Conservation (phyloP, 2,329 filamentous ascomycete genomes). For the Penicillium rolfsii region DNA sequence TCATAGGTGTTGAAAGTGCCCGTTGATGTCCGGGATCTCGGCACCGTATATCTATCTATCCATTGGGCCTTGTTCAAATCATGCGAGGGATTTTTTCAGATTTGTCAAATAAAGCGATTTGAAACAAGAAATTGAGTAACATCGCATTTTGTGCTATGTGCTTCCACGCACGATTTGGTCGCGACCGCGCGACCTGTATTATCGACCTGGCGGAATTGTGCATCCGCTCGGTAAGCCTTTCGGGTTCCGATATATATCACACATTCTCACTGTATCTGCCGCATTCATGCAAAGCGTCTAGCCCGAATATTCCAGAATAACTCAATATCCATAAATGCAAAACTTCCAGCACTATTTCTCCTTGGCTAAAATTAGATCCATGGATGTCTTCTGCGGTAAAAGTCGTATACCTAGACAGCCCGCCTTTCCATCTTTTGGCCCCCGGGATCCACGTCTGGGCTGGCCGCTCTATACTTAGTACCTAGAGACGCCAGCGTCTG, state of each 20-base stretch:
- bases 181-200: not conserved
- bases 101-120: not conserved
- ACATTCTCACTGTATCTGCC: too few species aligned
- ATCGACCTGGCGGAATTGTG: not conserved
- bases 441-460: not conserved
- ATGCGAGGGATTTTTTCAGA: not conserved
- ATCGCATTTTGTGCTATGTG: not conserved
- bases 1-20: not conserved
- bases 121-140: not conserved
- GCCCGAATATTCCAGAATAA: not conserved
- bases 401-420: not conserved
- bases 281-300: not conserved
- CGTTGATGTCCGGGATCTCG: not conserved
- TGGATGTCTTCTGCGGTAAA: not conserved
- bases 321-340: not conserved
- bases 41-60: not conserved
- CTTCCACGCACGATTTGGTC: not conserved
- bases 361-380: not conserved
- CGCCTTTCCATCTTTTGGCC: not conserved
- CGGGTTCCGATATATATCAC: not conserved
- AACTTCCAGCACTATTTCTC: not conserved
- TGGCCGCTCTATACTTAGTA: not conserved
- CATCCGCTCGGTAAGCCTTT: not conserved
- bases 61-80: not conserved
- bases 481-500: not conserved